Evolutionary conservation across 345 rosid species (phyloP), one percentile per base, ranked within the genome.

Genomic region (Zanthoxylum bungeanum): DNA sequence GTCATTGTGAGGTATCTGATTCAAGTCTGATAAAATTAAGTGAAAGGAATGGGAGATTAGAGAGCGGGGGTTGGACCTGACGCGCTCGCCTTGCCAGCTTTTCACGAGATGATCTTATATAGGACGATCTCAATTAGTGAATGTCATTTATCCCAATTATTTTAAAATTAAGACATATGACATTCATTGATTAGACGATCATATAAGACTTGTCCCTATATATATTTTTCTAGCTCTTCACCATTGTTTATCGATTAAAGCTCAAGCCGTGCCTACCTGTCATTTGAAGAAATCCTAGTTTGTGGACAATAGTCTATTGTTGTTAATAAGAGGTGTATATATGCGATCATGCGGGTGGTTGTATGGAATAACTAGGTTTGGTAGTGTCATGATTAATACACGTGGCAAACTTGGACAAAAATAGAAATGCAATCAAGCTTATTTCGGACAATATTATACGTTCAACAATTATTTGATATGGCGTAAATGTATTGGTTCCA

Each of bases 31-130:
- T n/a, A n/a, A 31, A 17, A 5, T 1, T 9, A 39, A 21, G 22
- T 51, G 3, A 37, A 14, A 7, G 1, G n/a, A 68, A 50, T 12
- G 7, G 7, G 19, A 34, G 3, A 1, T 27, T n/a, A n/a, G n/a
- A n/a, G n/a, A n/a, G n/a, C n/a, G n/a, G n/a, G n/a, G n/a, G n/a
- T n/a, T 34, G 37, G 1, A 87, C 91, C 91, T 85, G 77, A 84
- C 81, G 14, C 91, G 82, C 75, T 89, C 93, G 75, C 93, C 93
- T 78, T 89, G 91, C 31, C 94, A 82, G 68, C n/a, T n/a, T n/a
- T n/a, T n/a, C n/a, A n/a, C n/a, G n/a, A n/a, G n/a, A n/a, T n/a
- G n/a, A n/a, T n/a, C n/a, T n/a, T n/a, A n/a, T n/a, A n/a, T n/a
- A n/a, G n/a, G n/a, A n/a, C n/a, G n/a, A n/a, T n/a, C n/a, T n/a